phyloP scores from a whole-genome alignment of 148 eudicot species.

The Suaeda aralocaspica region DNA sequence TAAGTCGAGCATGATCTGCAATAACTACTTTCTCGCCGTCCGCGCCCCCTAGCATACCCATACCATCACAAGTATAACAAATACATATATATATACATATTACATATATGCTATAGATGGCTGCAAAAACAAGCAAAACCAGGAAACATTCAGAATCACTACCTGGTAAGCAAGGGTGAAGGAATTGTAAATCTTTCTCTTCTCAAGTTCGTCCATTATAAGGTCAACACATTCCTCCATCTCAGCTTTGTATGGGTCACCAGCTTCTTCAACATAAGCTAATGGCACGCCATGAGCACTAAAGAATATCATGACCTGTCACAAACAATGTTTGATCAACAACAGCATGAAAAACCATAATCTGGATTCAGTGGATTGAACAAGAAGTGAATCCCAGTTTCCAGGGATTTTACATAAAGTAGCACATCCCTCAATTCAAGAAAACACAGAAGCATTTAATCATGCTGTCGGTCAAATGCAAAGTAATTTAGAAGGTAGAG shows the following conservation, averaged over 20 bases:
- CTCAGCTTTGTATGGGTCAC: slow-evolving; percentile 99
- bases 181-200: slow-evolving; percentile 54
- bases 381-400: background rate
- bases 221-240: slow-evolving; percentile 98
- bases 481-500: background rate
- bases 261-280: slow-evolving; percentile 97
- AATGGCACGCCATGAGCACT: slow-evolving; percentile 99
- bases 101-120: background rate
- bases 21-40: too few species aligned
- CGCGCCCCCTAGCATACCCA: background rate
- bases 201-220: slow-evolving; percentile 92
- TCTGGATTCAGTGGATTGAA: background rate
- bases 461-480: background rate
- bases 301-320: slow-evolving; percentile 91
- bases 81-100: background rate
- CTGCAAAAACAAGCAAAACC: slow-evolving; percentile 8
- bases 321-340: slow-evolving; percentile 6
- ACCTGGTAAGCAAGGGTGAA: slow-evolving; percentile 98
- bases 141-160: background rate
- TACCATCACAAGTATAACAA: background rate
- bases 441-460: background rate
- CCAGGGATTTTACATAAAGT: background rate
- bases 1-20: background rate
- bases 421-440: background rate
- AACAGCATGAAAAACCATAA: slow-evolving; percentile 5